Conservation (phyloP, 129 eudicot genomes). For the Logfia minima region DNA sequence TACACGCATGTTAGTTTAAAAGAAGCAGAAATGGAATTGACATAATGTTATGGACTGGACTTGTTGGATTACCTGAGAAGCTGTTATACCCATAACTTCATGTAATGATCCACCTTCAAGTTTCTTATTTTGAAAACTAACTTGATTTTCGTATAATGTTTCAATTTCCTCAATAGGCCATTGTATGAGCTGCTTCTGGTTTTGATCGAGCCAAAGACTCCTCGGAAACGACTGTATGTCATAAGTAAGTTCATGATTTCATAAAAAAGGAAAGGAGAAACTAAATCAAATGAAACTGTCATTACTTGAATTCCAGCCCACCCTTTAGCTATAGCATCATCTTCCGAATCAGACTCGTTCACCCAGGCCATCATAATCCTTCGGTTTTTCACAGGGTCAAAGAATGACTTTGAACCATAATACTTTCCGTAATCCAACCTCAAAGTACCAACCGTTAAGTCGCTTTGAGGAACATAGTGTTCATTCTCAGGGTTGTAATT, state of each 20-base stretch:
- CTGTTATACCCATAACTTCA: constrained; percentile 36
- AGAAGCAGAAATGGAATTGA: neutral
- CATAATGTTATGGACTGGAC: neutral
- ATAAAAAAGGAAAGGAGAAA: neutral
- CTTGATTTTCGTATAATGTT: constrained; percentile 15
- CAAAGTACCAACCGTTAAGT: constrained; percentile 24
- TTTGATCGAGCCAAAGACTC: constrained; percentile 31
- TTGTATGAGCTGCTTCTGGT: constrained; percentile 38
- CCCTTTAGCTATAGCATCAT: constrained; percentile 38
- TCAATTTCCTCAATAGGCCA: constrained; percentile 46
- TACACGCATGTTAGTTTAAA: neutral
- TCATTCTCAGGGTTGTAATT: constrained; percentile 38
- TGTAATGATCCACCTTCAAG: constrained; percentile 34
- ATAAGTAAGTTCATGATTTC: neutral
- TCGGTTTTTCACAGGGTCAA: constrained; percentile 47
- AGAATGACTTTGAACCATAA: constrained; percentile 72
- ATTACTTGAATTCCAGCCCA: constrained; percentile 74
- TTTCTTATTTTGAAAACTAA: constrained; percentile 8
- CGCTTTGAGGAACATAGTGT: constrained; percentile 38
- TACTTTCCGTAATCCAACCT: constrained; percentile 70
- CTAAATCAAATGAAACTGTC: neutral
- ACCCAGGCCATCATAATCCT: constrained; percentile 73
- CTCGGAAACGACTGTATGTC: constrained; percentile 37
- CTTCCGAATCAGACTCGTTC: constrained; percentile 40
- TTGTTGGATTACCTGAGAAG: constrained; percentile 33